Evolutionary conservation across 345 rosid species (phyloP).

Genomic region (Eucalyptus sp.): DNA sequence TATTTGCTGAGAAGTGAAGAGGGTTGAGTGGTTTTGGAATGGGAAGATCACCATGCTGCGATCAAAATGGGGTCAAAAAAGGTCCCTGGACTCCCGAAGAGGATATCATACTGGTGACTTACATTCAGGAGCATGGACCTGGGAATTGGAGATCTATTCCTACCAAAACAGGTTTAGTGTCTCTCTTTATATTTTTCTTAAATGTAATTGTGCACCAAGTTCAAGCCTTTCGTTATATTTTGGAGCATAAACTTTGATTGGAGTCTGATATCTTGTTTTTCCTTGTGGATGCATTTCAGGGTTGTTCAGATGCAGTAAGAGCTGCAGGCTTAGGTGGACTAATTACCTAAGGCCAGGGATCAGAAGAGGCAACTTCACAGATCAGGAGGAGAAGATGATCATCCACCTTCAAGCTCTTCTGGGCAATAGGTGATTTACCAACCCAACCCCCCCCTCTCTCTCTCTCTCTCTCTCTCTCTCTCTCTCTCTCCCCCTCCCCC

Average conservation of each 20-base stretch:
- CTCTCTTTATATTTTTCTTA: background rate
- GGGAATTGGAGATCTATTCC: constrained; percentile 34
- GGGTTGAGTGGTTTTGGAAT: background rate
- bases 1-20: background rate
- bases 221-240: background rate
- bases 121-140: constrained; percentile 34
- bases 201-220: background rate
- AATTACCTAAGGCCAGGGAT: constrained; percentile 33
- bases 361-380: constrained; percentile 28
- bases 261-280: background rate
- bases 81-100: constrained; percentile 45
- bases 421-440: constrained; percentile 19
- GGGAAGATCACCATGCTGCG: constrained; percentile 39
- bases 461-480: background rate
- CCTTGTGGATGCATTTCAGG: constrained; percentile 4
- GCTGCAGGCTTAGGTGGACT: constrained; percentile 40
- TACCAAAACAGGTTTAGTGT: constrained; percentile 12
- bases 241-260: background rate
- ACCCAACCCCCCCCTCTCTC: background rate
- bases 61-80: constrained; percentile 23
- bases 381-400: constrained; percentile 31
- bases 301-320: constrained; percentile 32
- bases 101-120: constrained; percentile 24
- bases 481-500: background rate
- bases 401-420: constrained; percentile 36